Evolutionary conservation across 768 basidiomycete species (phyloP).

Genomic region (Mycena haematopus): DNA sequence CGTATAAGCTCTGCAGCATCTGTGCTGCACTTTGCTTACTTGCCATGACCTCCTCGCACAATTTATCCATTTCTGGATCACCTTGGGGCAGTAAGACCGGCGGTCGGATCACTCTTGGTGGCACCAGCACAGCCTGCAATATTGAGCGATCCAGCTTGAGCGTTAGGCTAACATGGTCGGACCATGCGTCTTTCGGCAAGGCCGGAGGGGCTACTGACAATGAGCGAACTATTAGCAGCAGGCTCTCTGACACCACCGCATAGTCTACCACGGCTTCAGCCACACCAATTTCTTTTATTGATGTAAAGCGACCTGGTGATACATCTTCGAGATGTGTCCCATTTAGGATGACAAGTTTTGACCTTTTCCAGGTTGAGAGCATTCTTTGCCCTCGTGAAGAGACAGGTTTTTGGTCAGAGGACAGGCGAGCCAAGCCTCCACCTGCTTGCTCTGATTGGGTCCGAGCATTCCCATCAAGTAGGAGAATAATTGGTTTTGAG

Average conservation of each 20-base stretch:
- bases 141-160: not conserved
- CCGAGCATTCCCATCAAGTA: constrained; percentile 17
- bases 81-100: not conserved
- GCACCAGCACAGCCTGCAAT: not conserved
- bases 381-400: constrained; percentile 5
- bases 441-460: constrained; percentile 7
- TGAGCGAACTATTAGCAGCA: not conserved
- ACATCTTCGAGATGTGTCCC: constrained; percentile 5
- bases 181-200: constrained; percentile 2
- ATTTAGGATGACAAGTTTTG: constrained; percentile 7
- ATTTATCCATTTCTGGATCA: constrained; percentile 1
- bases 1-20: not conserved
- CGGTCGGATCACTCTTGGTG: not conserved
- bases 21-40: constrained; percentile 3
- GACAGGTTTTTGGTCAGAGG: constrained; percentile 7
- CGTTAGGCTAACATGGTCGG: constrained; percentile 14
- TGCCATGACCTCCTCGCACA: constrained; percentile 1
- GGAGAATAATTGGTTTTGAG: constrained; percentile 8
- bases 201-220: not conserved
- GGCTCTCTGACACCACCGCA: constrained; percentile 4
- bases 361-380: constrained; percentile 18
- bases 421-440: not conserved
- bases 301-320: not conserved
- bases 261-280: constrained; percentile 9
- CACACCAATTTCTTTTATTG: constrained; percentile 1